These are phyloP conservation scores for Dalbergia cultrata DNA, from an alignment of 306 rosid genomes.

Conservation along the genomic window DNA sequence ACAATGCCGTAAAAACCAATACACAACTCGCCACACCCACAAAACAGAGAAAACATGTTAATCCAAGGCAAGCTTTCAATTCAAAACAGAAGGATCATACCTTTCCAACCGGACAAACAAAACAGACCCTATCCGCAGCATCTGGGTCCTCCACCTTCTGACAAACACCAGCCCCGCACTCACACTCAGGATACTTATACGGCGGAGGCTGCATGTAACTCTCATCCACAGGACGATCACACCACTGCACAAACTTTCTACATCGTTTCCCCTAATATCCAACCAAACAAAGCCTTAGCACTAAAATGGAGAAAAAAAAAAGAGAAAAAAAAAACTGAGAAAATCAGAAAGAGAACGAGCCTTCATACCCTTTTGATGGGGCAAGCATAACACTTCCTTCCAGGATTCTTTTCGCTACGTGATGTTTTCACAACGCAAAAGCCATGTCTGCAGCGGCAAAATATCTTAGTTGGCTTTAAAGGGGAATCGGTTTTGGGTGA, in stretches of 20 bases:
- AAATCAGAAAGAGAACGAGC: background rate
- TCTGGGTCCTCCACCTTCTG: background rate
- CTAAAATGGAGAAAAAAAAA: background rate
- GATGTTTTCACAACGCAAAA: constrained; percentile 31
- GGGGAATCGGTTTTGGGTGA: background rate
- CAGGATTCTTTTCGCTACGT: background rate
- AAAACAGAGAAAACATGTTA: background rate
- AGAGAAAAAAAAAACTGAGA: too few relatives aligned
- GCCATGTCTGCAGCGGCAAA: constrained; percentile 55
- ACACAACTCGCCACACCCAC: background rate
- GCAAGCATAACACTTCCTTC: constrained; percentile 48
- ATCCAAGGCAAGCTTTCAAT: background rate
- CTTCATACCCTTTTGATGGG: constrained; percentile 56
- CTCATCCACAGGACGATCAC: constrained; percentile 35
- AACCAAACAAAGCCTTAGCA: background rate
- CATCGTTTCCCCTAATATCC: constrained; percentile 48
- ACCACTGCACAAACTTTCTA: background rate
- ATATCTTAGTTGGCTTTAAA: background rate
- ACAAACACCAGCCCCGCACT: constrained; percentile 58
- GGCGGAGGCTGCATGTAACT: constrained; percentile 42
- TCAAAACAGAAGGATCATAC: constrained; percentile 27
- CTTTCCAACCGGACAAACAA: constrained; percentile 46
- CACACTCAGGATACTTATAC: constrained; percentile 49
- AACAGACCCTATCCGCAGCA: constrained; percentile 13
- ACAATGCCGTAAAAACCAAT: background rate